A percentile compares a stretch with the other conserved stretches of the same genome.
These are phyloP conservation scores for Penicillium salamii DNA, from an alignment of 495 filamentous ascomycete species.

Conservation along the genomic window DNA sequence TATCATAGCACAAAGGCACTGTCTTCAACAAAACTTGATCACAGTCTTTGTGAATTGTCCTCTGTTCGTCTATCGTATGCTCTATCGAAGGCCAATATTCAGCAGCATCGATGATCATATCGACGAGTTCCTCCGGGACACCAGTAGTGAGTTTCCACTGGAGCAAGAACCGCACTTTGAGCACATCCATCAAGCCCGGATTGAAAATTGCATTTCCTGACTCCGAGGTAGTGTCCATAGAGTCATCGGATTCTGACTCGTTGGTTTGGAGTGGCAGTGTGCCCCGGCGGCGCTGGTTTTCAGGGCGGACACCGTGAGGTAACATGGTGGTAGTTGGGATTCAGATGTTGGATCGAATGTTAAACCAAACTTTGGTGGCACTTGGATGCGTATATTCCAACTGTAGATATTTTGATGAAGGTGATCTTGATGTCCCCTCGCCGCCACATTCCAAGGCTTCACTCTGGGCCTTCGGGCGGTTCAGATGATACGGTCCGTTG, in stretches of 20 bases:
- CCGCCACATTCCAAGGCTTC: not conserved
- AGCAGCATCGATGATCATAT: slow-evolving; percentile 63
- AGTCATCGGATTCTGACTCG: not conserved
- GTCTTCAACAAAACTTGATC: slow-evolving; percentile 41
- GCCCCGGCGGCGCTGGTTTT: not conserved
- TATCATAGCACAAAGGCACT: slow-evolving; percentile 39
- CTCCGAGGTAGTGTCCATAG: not conserved
- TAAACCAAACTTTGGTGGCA: not conserved
- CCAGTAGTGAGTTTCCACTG: slow-evolving; percentile 36
- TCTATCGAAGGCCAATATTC: slow-evolving; percentile 65
- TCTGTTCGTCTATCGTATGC: slow-evolving; percentile 25
- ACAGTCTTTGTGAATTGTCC: slow-evolving; percentile 30
- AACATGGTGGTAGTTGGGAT: not conserved
- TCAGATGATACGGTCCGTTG: not conserved
- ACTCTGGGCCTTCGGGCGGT: too few species aligned
- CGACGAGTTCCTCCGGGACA: slow-evolving; percentile 63
- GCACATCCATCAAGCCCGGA: slow-evolving; percentile 32
- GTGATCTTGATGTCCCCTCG: not conserved
- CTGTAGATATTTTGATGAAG: not conserved
- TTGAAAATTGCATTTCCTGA: slow-evolving; percentile 13
- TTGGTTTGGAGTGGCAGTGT: not conserved
- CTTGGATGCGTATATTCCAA: not conserved
- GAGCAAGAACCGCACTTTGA: slow-evolving; percentile 35
- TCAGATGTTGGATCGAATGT: not conserved
- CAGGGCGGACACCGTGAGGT: slow-evolving; percentile 1